Percentiles rank a stretch among this genome's conserved stretches.
Evolutionary conservation across 2,329 filamentous ascomycete genomes (phyloP).

Genomic region (Mycosphaerella sp.): DNA sequence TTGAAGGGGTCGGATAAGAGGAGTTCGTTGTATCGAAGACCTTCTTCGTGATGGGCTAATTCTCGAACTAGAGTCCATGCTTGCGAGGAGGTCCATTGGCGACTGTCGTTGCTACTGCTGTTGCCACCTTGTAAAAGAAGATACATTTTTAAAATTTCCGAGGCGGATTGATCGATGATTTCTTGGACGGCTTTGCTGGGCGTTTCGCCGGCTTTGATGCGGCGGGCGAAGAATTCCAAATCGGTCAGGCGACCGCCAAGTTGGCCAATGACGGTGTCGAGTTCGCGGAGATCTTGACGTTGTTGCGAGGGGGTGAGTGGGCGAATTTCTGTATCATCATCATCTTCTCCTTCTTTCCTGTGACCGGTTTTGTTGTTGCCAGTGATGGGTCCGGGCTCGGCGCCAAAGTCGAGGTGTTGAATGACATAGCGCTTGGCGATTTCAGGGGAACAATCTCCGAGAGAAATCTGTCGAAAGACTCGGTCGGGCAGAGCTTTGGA

Average conservation of each 20-base stretch:
- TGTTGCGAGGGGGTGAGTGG: constrained; percentile 43
- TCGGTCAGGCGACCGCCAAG: constrained; percentile 92
- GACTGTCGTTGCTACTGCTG: constrained; percentile 43
- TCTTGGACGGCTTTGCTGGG: constrained; percentile 75
- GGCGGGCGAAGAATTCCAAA: constrained; percentile 84
- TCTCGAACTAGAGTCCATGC: constrained; percentile 83
- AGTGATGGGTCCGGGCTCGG: constrained; percentile 25
- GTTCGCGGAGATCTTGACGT: constrained; percentile 56
- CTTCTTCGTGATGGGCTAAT: constrained; percentile 57
- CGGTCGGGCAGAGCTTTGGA: constrained; percentile 83
- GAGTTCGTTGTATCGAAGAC: constrained; percentile 77
- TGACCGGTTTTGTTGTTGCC: constrained; percentile 34
- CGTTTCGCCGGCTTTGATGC: constrained; percentile 79
- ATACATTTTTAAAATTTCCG: constrained; percentile 91
- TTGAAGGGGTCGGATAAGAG: constrained; percentile 71
- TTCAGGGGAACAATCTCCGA: constrained; percentile 77
- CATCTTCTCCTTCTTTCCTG: constrained; percentile 23
- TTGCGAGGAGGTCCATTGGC: constrained; percentile 74
- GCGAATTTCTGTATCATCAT: constrained; percentile 24
- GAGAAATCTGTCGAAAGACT: constrained; percentile 76
- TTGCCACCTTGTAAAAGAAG: constrained; percentile 47
- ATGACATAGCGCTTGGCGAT: constrained; percentile 89
- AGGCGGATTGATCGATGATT: constrained; percentile 81
- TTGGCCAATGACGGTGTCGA: constrained; percentile 73
- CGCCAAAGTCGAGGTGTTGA: constrained; percentile 60